Evolutionary conservation across 352 stramenopile species (phyloP), one percentile per base, ranked within the genome.

Genomic region (Nothophytophthora sp.): DNA sequence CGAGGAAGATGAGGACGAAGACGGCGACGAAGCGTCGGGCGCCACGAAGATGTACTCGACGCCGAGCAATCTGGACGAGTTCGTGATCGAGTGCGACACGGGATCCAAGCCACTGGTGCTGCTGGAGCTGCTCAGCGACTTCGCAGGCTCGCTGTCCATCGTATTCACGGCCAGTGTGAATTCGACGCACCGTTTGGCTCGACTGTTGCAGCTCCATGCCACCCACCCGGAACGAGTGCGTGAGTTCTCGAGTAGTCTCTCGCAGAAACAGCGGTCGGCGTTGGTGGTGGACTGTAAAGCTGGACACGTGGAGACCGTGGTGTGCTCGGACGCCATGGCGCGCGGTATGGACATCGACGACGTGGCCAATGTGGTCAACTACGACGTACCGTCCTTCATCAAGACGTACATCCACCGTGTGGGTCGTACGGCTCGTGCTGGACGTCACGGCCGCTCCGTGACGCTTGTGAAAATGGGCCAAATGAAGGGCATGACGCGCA

Each of bases 91-190:
- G 61, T 98, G 94, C 63, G 90, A 96, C 38, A 90, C 88, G 6
- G 81, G 92, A 57, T 94, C 97, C 46, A 99, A 99, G 66, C 96
- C 96, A 22, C 67, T 99, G 27, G 85, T 98, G 27, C 70, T 99
- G 29, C 70, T 99, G 18, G 87, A 97, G 35, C 74, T 98, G 12
- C 73, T 99, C 36, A 85, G 88, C 37, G 68, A 92, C 48, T 86
- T 84, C 73, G 64, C 41, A n/a, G 67, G 63, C 22, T 59, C 82
- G 28, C 68, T 97, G 20, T 86, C 89, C 38, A 94, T 99, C 49
- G 87, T 99, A 4, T 99, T 99, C 69, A 98, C 95, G 13, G 92
- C 91, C 9, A 98, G 94, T 53, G 80, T 99, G 11, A 97, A 98
- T 68, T 97, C 96, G 13, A 98, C 96, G 11, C 96, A 98, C 71